phyloP scores from a whole-genome alignment of 768 basidiomycete genomes.

The Mycena albidolilacea region DNA sequence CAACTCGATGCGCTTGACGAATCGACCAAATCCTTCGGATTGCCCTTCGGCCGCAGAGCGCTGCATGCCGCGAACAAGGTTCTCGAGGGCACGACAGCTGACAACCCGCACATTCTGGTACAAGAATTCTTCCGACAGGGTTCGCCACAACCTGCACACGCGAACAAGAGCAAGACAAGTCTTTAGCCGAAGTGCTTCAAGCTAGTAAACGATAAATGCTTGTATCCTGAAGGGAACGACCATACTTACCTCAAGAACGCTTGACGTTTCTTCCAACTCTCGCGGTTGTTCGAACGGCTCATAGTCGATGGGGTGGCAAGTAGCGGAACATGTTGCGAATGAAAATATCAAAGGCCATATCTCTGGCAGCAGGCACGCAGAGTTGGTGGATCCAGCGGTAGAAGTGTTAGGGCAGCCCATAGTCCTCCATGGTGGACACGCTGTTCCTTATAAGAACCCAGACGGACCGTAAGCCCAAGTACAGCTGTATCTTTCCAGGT shows the following conservation, averaged over 20 bases:
- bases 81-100: constrained; percentile 9
- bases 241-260: constrained; percentile 17
- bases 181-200: constrained; percentile 18
- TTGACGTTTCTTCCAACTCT: constrained; percentile 28
- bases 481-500: constrained; percentile 3
- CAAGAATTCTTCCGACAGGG: constrained; percentile 28
- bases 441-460: background rate
- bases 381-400: background rate
- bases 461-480: constrained; percentile 12
- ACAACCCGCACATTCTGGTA: constrained; percentile 27
- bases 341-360: constrained; percentile 31
- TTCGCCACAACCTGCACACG: constrained; percentile 28
- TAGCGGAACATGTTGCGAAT: constrained; percentile 16
- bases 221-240: background rate
- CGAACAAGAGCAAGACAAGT: constrained; percentile 28
- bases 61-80: constrained; percentile 19
- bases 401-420: constrained; percentile 12
- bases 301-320: constrained; percentile 25
- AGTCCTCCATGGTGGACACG: background rate
- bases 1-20: constrained; percentile 28
- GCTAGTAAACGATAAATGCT: background rate
- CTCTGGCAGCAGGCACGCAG: constrained; percentile 22
- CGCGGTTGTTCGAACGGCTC: constrained; percentile 25
- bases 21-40: constrained; percentile 19
- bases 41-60: constrained; percentile 24